Evolutionary conservation across 768 basidiomycete species (phyloP).

Genomic region (Russula compacta): DNA sequence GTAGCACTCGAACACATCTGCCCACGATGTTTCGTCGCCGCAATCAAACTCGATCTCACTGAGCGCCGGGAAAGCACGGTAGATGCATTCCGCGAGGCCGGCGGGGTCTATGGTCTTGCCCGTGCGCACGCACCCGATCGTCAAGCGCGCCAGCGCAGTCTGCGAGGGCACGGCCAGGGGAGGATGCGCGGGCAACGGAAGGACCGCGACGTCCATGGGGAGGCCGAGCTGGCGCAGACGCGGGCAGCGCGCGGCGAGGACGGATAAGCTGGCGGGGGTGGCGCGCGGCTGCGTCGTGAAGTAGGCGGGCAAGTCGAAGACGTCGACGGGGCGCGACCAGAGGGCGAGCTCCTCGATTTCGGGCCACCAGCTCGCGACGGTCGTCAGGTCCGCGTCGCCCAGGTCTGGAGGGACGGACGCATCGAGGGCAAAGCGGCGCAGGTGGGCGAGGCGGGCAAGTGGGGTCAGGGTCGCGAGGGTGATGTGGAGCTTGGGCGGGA

Average conservation of each 20-base stretch:
- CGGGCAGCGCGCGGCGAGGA: slow-evolving; percentile 23
- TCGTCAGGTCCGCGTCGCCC: slow-evolving; percentile 22
- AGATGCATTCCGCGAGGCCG: slow-evolving; percentile 16
- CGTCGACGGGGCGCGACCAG: slow-evolving; percentile 20
- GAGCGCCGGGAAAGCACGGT: slow-evolving; percentile 16
- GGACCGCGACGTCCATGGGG: slow-evolving; percentile 19
- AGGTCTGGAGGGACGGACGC: slow-evolving; percentile 23
- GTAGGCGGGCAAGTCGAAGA: slow-evolving; percentile 18
- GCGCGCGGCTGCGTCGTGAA: slow-evolving; percentile 19
- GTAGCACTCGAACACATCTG: slow-evolving; percentile 16
- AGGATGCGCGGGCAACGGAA: slow-evolving; percentile 2
- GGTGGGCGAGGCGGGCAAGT: slow-evolving; percentile 22
- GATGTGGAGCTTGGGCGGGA: slow-evolving; percentile 21
- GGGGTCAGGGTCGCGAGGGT: slow-evolving; percentile 23
- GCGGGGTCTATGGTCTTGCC: slow-evolving; percentile 12
- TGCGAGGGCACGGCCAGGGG: slow-evolving; percentile 8
- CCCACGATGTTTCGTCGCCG: slow-evolving; percentile 15
- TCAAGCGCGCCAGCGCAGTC: slow-evolving; percentile 13
- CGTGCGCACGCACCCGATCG: slow-evolving; percentile 21
- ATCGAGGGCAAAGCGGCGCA: slow-evolving; percentile 23
- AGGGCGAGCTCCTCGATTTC: slow-evolving; percentile 23
- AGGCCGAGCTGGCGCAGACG: slow-evolving; percentile 19
- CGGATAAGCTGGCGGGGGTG: slow-evolving; percentile 20
- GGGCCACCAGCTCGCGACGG: slow-evolving; percentile 26
- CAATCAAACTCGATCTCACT: slow-evolving; percentile 17